These are phyloP conservation scores for Chlorella sorokiniana DNA, from an alignment of 139 green algal species.

Conservation along the genomic window DNA sequence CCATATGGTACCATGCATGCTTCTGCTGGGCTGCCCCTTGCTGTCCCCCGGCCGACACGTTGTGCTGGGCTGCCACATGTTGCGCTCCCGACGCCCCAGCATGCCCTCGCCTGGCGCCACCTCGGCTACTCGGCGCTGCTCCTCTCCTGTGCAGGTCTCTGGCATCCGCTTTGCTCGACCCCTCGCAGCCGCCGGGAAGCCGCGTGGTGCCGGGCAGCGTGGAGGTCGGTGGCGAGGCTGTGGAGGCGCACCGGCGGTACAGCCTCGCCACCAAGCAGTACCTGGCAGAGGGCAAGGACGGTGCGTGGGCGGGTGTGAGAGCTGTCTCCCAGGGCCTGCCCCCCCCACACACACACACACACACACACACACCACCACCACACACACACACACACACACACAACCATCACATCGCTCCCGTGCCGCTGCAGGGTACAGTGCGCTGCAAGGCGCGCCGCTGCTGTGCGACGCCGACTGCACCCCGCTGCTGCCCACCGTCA, in stretches of 20 bases:
- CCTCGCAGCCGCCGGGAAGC: slow-evolving; percentile 31
- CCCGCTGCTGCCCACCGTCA: slow-evolving; percentile 14
- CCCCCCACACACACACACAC: neutral
- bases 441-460: slow-evolving; percentile 1
- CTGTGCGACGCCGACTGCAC: slow-evolving; percentile 15
- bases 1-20: neutral
- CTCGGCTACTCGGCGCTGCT: neutral
- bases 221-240: slow-evolving; percentile 36
- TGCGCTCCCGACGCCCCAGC: neutral
- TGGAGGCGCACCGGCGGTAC: slow-evolving; percentile 35
- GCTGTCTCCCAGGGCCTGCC: too few relatives aligned
- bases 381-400: neutral
- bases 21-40: neutral
- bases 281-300: slow-evolving; percentile 68
- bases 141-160: slow-evolving; percentile 36
- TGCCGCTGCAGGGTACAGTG: neutral
- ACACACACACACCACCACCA: neutral
- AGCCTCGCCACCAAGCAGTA: slow-evolving; percentile 66
- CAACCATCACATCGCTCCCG: neutral
- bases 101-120: too few relatives aligned
- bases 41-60: neutral
- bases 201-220: slow-evolving; percentile 57
- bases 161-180: slow-evolving; percentile 66
- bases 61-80: neutral
- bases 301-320: slow-evolving; percentile 42